A percentile compares a stretch with the other conserved stretches of the same genome.
Evolutionary conservation across 2,329 filamentous ascomycete species (phyloP).

Genomic region (Neofusicoccum parvum): DNA sequence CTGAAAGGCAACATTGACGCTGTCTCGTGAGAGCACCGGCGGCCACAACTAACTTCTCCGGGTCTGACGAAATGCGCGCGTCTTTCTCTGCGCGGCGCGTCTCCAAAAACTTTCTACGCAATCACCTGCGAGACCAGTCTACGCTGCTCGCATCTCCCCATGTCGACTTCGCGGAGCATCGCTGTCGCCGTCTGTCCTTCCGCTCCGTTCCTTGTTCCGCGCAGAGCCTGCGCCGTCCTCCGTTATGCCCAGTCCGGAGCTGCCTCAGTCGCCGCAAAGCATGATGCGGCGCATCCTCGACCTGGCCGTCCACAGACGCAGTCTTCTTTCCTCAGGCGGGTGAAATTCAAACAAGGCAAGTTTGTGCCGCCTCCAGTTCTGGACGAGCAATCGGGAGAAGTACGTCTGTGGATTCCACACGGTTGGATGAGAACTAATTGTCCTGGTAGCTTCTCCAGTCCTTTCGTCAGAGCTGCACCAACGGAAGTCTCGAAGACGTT

Average conservation of each 20-base stretch:
- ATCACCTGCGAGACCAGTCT: neutral
- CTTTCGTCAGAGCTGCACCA: neutral
- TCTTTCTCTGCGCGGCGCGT: neutral
- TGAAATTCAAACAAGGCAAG: neutral
- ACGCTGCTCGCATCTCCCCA: neutral
- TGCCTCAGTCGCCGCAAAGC: slow-evolving; percentile 1
- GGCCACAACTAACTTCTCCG: neutral
- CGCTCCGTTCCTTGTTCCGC: slow-evolving; percentile 38
- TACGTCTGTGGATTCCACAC: neutral
- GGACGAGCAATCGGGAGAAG: neutral
- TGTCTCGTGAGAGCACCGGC: neutral
- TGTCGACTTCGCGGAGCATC: slow-evolving; percentile 22
- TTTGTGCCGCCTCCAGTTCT: neutral
- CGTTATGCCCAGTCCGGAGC: neutral
- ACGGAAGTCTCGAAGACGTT: neutral
- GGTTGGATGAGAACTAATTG: neutral
- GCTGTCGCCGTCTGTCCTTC: slow-evolving; percentile 37
- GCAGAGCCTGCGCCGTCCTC: neutral
- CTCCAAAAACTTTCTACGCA: slow-evolving; percentile 8
- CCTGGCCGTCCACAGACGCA: neutral
- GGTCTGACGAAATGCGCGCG: neutral
- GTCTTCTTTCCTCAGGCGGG: neutral
- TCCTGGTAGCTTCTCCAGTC: neutral
- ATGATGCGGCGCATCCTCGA: slow-evolving; percentile 10
- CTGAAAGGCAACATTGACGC: neutral